phyloP scores from a whole-genome alignment of 2,329 filamentous ascomycete genomes.

The Stachybotrys elegans region DNA sequence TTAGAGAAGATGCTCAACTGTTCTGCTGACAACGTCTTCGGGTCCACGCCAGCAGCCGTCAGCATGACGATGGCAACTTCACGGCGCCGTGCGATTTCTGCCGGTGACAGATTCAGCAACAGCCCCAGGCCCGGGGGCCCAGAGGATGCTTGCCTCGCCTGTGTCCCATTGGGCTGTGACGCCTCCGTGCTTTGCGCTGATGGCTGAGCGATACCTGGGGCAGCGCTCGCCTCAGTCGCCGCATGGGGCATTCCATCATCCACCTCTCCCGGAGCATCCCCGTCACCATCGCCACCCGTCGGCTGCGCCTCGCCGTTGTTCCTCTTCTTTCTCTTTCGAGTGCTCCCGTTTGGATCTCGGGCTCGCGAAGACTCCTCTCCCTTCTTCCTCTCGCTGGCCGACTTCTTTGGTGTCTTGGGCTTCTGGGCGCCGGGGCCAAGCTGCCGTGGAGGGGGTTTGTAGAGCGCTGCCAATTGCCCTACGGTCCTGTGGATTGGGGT shows the following conservation, averaged over 20 bases:
- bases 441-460: constrained; percentile 38
- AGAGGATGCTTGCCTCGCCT: constrained; percentile 4
- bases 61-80: constrained; percentile 45
- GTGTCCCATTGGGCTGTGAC: constrained; percentile 9
- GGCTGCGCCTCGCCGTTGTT: constrained; percentile 15
- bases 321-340: constrained; percentile 23
- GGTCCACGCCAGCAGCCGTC: constrained; percentile 41
- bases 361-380: constrained; percentile 13
- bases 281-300: constrained; percentile 5
- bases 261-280: constrained; percentile 11
- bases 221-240: constrained; percentile 8
- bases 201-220: constrained; percentile 1
- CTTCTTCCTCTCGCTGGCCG: constrained; percentile 22
- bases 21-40: constrained; percentile 44
- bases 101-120: constrained; percentile 31
- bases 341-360: constrained; percentile 17
- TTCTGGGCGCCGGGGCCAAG: constrained; percentile 20
- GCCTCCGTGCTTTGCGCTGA: constrained; percentile 8
- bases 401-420: constrained; percentile 20
- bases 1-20: constrained; percentile 58
- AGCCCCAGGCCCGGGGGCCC: constrained; percentile 13
- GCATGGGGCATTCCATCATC: no score
- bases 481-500: constrained; percentile 54
- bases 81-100: constrained; percentile 44
- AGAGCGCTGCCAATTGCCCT: constrained; percentile 39